Conservation (phyloP, 768 basidiomycete genomes). For the Serendipita vermifera region DNA sequence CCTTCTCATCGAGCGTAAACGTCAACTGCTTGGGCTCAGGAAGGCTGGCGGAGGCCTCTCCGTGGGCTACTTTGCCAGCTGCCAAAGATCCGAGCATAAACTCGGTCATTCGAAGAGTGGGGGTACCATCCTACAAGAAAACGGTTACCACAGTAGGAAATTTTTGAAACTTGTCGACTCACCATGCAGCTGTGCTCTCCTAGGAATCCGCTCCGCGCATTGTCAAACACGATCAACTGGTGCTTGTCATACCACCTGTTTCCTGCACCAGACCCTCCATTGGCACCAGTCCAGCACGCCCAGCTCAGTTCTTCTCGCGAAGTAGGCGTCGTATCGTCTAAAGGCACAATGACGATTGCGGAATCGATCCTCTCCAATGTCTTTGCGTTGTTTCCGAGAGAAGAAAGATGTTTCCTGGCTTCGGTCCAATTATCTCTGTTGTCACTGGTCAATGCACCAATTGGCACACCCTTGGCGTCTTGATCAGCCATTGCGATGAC, state of each 20-base stretch:
- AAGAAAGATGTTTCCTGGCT: constrained; percentile 37
- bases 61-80: constrained; percentile 61
- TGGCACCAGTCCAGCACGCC: constrained; percentile 74
- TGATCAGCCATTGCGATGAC: constrained; percentile 53
- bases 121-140: constrained; percentile 61
- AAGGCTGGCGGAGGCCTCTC: constrained; percentile 33
- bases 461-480: constrained; percentile 31
- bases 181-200: constrained; percentile 41
- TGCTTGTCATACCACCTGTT: constrained; percentile 98
- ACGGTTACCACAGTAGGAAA: constrained; percentile 6
- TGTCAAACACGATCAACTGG: constrained; percentile 86
- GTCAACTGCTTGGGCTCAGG: constrained; percentile 50
- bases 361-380: constrained; percentile 74
- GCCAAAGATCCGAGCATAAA: constrained; percentile 72
- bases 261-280: constrained; percentile 31
- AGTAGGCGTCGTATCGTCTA: constrained; percentile 73
- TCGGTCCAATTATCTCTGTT: constrained; percentile 86
- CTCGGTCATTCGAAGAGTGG: constrained; percentile 91
- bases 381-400: constrained; percentile 44
- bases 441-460: constrained; percentile 80
- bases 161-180: constrained; percentile 27
- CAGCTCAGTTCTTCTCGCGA: constrained; percentile 73
- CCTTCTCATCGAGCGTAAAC: constrained; percentile 51
- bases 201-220: constrained; percentile 87
- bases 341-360: constrained; percentile 72